phyloP scores from a whole-genome alignment of 2,329 filamentous ascomycete species.

The Xylaria sp. region DNA sequence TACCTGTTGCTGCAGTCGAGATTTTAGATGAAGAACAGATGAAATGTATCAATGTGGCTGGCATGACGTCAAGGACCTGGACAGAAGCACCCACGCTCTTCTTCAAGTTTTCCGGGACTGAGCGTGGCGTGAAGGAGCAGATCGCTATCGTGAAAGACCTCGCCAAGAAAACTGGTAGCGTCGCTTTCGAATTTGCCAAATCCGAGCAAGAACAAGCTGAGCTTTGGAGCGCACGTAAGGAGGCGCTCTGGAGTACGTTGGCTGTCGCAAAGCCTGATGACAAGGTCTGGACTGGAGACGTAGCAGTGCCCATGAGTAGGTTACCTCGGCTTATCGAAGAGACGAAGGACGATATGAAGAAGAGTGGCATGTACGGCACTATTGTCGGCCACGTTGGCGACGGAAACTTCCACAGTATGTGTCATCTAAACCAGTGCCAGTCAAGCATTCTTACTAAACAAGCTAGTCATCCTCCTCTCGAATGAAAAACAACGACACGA shows the following conservation, averaged over 20 bases:
- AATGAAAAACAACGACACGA: constrained; percentile 69
- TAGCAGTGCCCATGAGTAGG: constrained; percentile 79
- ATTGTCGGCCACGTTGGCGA: constrained; percentile 78
- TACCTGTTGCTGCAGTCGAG: constrained; percentile 79
- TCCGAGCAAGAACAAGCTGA: constrained; percentile 73
- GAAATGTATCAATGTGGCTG: constrained; percentile 58
- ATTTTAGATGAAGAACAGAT: constrained; percentile 83
- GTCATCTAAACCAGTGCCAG: not conserved
- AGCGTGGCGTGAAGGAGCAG: constrained; percentile 76
- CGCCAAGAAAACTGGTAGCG: constrained; percentile 57
- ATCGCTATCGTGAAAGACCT: constrained; percentile 51
- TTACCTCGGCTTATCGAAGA: constrained; percentile 78
- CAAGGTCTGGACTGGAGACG: constrained; percentile 84
- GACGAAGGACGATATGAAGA: constrained; percentile 67
- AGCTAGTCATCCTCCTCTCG: constrained; percentile 59
- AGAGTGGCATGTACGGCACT: constrained; percentile 62
- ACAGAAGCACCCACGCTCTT: constrained; percentile 70
- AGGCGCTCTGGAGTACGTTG: constrained; percentile 82
- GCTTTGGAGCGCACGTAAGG: constrained; percentile 83
- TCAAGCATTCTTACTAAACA: constrained; percentile 31
- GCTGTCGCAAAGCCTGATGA: constrained; percentile 69
- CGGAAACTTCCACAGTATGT: constrained; percentile 74
- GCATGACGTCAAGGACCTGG: constrained; percentile 64
- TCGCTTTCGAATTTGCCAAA: constrained; percentile 78
- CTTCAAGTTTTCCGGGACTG: constrained; percentile 73